Percentiles rank a stretch among this genome's conserved stretches.
phyloP scores from a whole-genome alignment of 2,329 filamentous ascomycete species.

The Beauveria sp. region DNA sequence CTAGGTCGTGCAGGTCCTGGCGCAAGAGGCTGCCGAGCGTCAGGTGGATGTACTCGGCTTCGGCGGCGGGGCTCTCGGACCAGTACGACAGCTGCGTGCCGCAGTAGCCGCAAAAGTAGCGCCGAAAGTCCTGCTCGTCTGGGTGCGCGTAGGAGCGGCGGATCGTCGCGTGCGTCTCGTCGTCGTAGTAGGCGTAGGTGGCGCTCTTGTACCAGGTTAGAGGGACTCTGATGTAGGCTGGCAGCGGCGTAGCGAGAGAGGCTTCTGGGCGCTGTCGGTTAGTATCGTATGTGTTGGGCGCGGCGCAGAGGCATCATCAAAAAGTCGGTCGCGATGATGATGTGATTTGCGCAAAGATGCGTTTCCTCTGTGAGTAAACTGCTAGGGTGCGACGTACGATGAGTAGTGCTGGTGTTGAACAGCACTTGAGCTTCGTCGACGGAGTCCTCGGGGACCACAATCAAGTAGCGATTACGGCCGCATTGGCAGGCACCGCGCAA shows the following conservation, averaged over 20 bases:
- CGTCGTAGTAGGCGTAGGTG: slow-evolving; percentile 67
- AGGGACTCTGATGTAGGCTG: slow-evolving; percentile 77
- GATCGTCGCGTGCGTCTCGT: slow-evolving; percentile 64
- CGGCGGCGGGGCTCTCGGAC: slow-evolving; percentile 63
- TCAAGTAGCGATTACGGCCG: slow-evolving; percentile 74
- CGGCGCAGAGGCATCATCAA: background rate
- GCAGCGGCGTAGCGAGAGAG: slow-evolving; percentile 63
- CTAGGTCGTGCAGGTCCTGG: slow-evolving; percentile 64
- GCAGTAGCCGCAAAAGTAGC: slow-evolving; percentile 87
- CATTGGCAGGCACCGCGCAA: slow-evolving; percentile 77
- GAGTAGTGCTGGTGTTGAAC: slow-evolving; percentile 62
- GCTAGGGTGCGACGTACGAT: slow-evolving; percentile 52
- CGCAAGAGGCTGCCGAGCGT: slow-evolving; percentile 69
- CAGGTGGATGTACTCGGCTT: slow-evolving; percentile 72
- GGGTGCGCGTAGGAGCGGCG: slow-evolving; percentile 58
- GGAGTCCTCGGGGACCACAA: slow-evolving; percentile 56
- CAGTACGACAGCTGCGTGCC: slow-evolving; percentile 80
- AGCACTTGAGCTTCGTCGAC: slow-evolving; percentile 54
- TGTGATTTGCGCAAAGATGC: background rate
- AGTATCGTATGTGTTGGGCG: background rate
- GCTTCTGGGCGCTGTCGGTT: slow-evolving; percentile 38
- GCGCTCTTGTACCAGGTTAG: slow-evolving; percentile 71
- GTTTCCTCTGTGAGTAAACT: background rate
- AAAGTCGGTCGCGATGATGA: background rate
- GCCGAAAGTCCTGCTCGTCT: slow-evolving; percentile 50